These are phyloP conservation scores for Rubroboletus satanas DNA, from an alignment of 768 basidiomycete genomes.

Conservation along the genomic window DNA sequence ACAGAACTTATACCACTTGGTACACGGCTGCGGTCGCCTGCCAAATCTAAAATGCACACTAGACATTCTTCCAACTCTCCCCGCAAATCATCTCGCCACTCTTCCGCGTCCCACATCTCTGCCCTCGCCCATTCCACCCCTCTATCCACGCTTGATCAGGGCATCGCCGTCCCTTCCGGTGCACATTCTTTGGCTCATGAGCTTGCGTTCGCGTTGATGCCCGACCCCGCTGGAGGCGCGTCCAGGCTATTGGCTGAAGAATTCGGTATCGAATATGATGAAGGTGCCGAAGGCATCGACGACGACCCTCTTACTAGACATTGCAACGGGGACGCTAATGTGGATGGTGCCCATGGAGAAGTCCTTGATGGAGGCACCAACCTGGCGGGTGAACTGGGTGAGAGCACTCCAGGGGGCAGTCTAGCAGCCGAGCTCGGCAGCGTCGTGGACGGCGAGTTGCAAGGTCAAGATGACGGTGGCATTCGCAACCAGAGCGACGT, in stretches of 20 bases:
- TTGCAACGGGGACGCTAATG: slow-evolving; percentile 25
- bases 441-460: slow-evolving; percentile 18
- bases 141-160: slow-evolving; percentile 32
- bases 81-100: slow-evolving; percentile 30
- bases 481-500: slow-evolving; percentile 9
- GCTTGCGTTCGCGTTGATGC: slow-evolving; percentile 82
- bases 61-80: slow-evolving; percentile 27
- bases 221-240: slow-evolving; percentile 68
- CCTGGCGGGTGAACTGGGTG: slow-evolving; percentile 43
- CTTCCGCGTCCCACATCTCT: slow-evolving; percentile 20
- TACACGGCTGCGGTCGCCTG: background rate
- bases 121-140: slow-evolving; percentile 24
- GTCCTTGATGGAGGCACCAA: slow-evolving; percentile 30
- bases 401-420: slow-evolving; percentile 13
- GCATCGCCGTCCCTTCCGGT: slow-evolving; percentile 28
- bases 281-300: slow-evolving; percentile 79
- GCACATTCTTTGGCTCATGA: slow-evolving; percentile 79
- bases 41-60: slow-evolving; percentile 21
- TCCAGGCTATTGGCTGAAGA: slow-evolving; percentile 82
- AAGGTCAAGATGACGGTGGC: slow-evolving; percentile 9
- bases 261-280: slow-evolving; percentile 86
- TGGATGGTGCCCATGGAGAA: slow-evolving; percentile 31
- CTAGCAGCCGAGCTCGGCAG: slow-evolving; percentile 25
- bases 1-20: slow-evolving; percentile 11
- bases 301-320: slow-evolving; percentile 24